phyloP scores from a whole-genome alignment of 768 basidiomycete species.

The Tricholoma matsutake region DNA sequence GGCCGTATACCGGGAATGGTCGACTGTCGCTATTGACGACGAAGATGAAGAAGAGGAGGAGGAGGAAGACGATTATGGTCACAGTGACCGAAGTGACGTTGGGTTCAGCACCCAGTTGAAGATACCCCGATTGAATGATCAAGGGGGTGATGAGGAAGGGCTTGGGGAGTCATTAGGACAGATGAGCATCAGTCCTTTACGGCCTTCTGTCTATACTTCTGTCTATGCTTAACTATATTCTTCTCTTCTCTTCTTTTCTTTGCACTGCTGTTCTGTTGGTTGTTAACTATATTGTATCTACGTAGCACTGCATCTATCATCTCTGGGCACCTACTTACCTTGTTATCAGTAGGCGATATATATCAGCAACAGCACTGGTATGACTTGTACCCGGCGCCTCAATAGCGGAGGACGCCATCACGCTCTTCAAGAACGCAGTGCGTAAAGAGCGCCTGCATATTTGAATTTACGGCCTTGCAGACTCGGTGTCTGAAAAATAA shows the following conservation, averaged over 20 bases:
- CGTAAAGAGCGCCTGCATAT: too few relatives aligned
- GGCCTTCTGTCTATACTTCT: constrained; percentile 10
- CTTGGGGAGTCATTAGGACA: constrained; percentile 69
- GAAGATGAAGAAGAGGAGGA: constrained; percentile 68
- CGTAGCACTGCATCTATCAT: not conserved
- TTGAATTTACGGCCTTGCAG: too few relatives aligned
- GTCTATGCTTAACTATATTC: constrained; percentile 19
- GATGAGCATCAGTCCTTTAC: constrained; percentile 80
- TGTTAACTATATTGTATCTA: not conserved
- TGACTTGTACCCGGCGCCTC: not conserved
- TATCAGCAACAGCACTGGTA: not conserved
- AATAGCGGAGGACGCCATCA: too few relatives aligned
- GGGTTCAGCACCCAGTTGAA: constrained; percentile 12
- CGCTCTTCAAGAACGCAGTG: too few relatives aligned
- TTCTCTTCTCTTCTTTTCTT: constrained; percentile 4
- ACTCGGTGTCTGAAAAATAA: too few relatives aligned
- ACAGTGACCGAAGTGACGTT: constrained; percentile 31
- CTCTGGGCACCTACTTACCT: not conserved
- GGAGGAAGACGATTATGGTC: constrained; percentile 52
- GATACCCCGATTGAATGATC: constrained; percentile 13
- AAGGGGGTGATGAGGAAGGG: constrained; percentile 41
- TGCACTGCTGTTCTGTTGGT: not conserved
- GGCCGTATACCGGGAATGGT: constrained; percentile 88
- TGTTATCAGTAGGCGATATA: not conserved
- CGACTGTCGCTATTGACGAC: constrained; percentile 72